phyloP scores from a whole-genome alignment of 1,284 basidiomycete genomes.

The Tremellales sp. region DNA sequence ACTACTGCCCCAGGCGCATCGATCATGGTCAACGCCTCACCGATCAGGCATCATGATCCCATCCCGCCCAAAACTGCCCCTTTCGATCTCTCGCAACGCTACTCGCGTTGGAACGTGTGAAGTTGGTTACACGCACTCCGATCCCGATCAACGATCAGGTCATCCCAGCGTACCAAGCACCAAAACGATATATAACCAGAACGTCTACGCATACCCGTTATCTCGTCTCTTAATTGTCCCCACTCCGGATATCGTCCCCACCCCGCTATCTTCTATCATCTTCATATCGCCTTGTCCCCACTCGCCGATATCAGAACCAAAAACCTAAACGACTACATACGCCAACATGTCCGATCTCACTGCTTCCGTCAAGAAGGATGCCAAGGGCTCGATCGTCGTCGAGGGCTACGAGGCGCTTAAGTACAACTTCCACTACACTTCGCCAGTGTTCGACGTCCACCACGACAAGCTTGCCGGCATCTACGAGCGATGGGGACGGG shows the following conservation, averaged over 20 bases:
- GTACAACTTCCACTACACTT: constrained; percentile 49
- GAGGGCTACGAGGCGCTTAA: constrained; percentile 42
- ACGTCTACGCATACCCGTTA: too few species aligned
- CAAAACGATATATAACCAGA: too few species aligned
- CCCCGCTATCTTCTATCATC: background rate
- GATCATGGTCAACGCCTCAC: too few species aligned
- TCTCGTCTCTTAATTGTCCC: background rate
- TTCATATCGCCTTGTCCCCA: background rate
- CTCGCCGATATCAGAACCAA: constrained; percentile 1
- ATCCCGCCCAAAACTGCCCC: too few species aligned
- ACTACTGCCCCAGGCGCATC: too few species aligned
- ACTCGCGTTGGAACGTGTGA: too few species aligned
- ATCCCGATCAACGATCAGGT: too few species aligned
- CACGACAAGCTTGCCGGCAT: constrained; percentile 47
- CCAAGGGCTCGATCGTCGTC: constrained; percentile 34
- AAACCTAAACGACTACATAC: constrained; percentile 1
- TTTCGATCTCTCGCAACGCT: too few species aligned
- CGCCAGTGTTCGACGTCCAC: constrained; percentile 48
- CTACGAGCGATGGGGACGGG: constrained; percentile 50
- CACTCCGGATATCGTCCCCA: background rate
- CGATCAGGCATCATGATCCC: too few species aligned
- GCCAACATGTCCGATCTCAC: constrained; percentile 45
- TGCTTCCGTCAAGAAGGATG: constrained; percentile 41
- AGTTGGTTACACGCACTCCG: too few species aligned
- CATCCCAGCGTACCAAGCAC: too few species aligned